Percentiles rank a stretch among this genome's conserved stretches.
phyloP scores from a whole-genome alignment of 2,329 filamentous ascomycete species.

The Paraconiothyrium brasiliense region DNA sequence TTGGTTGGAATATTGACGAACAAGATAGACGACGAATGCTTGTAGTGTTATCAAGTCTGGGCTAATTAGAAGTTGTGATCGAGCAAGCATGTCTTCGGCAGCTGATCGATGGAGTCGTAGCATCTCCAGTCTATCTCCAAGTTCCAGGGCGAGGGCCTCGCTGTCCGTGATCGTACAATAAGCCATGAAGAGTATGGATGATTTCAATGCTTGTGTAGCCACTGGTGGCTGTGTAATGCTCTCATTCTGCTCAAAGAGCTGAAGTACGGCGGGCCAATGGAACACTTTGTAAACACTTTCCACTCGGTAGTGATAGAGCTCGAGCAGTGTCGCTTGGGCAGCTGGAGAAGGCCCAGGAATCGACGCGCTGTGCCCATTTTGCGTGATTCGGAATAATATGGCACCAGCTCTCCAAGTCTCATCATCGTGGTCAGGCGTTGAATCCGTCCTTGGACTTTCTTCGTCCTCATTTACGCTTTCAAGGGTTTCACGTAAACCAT shows the following conservation, averaged over 20 bases:
- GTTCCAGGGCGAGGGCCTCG: slow-evolving; percentile 8
- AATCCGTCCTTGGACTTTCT: not conserved
- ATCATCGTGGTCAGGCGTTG: not conserved
- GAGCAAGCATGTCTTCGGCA: slow-evolving; percentile 9
- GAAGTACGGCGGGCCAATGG: slow-evolving; percentile 19
- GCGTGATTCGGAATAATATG: not conserved
- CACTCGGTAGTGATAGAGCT: slow-evolving; percentile 20
- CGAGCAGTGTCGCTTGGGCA: slow-evolving; percentile 4
- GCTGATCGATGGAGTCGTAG: not conserved
- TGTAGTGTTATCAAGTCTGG: slow-evolving; percentile 18
- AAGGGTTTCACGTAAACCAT: slow-evolving; percentile 18
- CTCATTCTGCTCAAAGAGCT: not conserved
- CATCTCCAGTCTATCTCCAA: slow-evolving; percentile 9
- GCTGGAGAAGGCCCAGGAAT: not conserved
- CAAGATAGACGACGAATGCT: slow-evolving; percentile 24
- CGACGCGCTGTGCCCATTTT: not conserved
- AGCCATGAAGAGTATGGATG: slow-evolving; percentile 18
- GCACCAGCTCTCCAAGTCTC: not conserved
- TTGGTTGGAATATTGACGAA: not conserved
- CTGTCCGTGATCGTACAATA: slow-evolving; percentile 17
- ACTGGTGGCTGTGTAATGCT: not conserved
- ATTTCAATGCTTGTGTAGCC: slow-evolving; percentile 11
- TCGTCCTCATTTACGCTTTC: slow-evolving; percentile 12
- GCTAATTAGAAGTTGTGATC: slow-evolving; percentile 12
- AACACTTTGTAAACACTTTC: slow-evolving; percentile 25